Conservation (phyloP, 768 basidiomycete species). For the Hirschioporus abietinus region DNA sequence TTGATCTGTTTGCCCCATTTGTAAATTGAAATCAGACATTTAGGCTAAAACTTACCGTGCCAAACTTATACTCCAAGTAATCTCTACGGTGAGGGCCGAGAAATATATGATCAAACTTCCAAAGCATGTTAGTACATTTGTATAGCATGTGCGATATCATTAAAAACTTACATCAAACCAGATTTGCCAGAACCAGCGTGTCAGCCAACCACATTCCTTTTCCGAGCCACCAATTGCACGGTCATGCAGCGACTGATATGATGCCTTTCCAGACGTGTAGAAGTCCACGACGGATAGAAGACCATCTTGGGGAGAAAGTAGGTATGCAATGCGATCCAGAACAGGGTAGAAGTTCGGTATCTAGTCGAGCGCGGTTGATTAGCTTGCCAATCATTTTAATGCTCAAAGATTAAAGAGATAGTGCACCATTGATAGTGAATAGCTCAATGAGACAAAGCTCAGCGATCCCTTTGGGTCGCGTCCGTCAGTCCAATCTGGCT, state of each 20-base stretch:
- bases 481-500: conserved; percentile 39
- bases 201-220: conserved; percentile 57
- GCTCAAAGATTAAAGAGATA: conserved; percentile 1
- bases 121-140: conserved; percentile 6
- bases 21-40: not conserved
- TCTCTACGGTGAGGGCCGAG: conserved; percentile 54
- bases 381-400: not conserved
- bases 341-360: conserved; percentile 62
- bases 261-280: conserved; percentile 48
- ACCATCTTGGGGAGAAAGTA: conserved; percentile 54
- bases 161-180: conserved; percentile 48
- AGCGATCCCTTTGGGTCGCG: conserved; percentile 50
- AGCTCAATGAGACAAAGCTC: conserved; percentile 36
- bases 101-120: conserved; percentile 30
- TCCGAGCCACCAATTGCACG: conserved; percentile 59
- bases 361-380: conserved; percentile 20
- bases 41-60: conserved; percentile 42
- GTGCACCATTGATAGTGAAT: conserved; percentile 36
- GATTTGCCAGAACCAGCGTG: conserved; percentile 76
- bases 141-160: not conserved
- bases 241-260: conserved; percentile 47
- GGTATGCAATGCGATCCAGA: conserved; percentile 61
- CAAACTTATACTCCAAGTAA: conserved; percentile 76
- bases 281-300: conserved; percentile 70
- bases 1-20: conserved; percentile 37